Evolutionary conservation across 1,284 basidiomycete species (phyloP).

Genomic region (Puccinia novopanici): DNA sequence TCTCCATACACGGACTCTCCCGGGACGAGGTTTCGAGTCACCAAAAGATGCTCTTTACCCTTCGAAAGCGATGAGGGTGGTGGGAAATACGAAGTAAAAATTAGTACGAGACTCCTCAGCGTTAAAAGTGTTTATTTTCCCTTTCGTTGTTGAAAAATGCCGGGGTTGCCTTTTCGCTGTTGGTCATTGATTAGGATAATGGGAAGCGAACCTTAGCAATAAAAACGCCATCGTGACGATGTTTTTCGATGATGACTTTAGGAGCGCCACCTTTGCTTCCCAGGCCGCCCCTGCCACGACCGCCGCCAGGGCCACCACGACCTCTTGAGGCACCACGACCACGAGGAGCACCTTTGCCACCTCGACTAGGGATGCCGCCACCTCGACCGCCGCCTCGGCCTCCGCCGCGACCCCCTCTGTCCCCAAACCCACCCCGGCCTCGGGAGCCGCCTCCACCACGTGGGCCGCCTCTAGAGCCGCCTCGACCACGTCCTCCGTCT

Average conservation of each 20-base stretch:
- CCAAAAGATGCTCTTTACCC: conserved; percentile 87
- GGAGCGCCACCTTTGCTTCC: conserved; percentile 63
- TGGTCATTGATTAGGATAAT: not conserved
- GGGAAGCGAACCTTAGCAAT: conserved; percentile 56
- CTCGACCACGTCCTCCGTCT: conserved; percentile 51
- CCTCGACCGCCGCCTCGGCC: conserved; percentile 61
- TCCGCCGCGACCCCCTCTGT: conserved; percentile 52
- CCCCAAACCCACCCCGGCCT: conserved; percentile 53
- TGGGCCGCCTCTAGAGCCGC: conserved; percentile 57
- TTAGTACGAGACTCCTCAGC: not conserved
- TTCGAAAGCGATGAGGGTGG: not conserved
- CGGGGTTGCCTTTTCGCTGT: not conserved
- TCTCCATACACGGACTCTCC: conserved; percentile 98
- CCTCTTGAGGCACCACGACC: conserved; percentile 32
- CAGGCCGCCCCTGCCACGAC: conserved; percentile 24
- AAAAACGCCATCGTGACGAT: conserved; percentile 83
- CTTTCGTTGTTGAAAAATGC: not conserved
- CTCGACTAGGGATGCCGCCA: conserved; percentile 60
- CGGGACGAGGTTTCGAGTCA: conserved; percentile 95
- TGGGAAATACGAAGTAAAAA: not conserved
- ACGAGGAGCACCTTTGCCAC: conserved; percentile 68
- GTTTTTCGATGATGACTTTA: conserved; percentile 80
- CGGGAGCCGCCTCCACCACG: conserved; percentile 55
- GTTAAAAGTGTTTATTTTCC: too few species aligned
- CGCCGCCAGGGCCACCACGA: conserved; percentile 28